Evolutionary conservation across 1,284 basidiomycete species (phyloP), one percentile per base, ranked within the genome.

Genomic region (Rhodofomes roseus): DNA sequence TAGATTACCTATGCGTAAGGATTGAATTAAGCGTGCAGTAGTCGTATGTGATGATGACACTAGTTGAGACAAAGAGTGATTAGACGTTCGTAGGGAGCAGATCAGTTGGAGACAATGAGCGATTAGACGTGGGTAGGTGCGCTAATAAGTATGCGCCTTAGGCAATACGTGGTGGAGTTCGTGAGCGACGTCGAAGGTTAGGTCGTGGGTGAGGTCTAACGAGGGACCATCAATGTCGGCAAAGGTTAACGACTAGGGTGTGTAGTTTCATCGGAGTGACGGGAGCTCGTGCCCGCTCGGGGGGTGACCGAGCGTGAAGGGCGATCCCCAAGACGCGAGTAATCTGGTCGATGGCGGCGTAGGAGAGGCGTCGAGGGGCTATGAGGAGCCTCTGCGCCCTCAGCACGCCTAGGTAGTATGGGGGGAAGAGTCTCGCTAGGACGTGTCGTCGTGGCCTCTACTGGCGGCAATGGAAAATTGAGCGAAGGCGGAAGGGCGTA

Each of bases 151-250:
- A 6, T 27, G 31, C 37, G 18, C 44, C 56, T 48, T 40, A n/a
- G 34, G 64, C 60, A 61, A 61, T 60, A 62, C 58, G 64, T 60
- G 48, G 56, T 58, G 29, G 59, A 54, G 59, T 63, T 66, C 65
- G 64, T 68, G 59, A 68, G 48, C 57, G 62, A 64, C 65, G 64
- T 66, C 51, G 66, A 54, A 59, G 55, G 57, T 63, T 61, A 34
- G 63, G 65, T 68, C 67, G 67, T 68, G 63, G 59, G 44, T 52
- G 51, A 41, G 23, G 56, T 34, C 62, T 62, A 36, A 52, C 29
- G 50, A 52, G 34, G n/a, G 50, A 12, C 50, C 34, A 20, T 18
- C 34, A n/a, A 23, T 52, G 50, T 25, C 20, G 16, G 18, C n/a
- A 25, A 23, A 22, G 18, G 54, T 63, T 58, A 68, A 61, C 58